phyloP scores from a whole-genome alignment of 179 eudicot species.

The Amaranthus tricolor region DNA sequence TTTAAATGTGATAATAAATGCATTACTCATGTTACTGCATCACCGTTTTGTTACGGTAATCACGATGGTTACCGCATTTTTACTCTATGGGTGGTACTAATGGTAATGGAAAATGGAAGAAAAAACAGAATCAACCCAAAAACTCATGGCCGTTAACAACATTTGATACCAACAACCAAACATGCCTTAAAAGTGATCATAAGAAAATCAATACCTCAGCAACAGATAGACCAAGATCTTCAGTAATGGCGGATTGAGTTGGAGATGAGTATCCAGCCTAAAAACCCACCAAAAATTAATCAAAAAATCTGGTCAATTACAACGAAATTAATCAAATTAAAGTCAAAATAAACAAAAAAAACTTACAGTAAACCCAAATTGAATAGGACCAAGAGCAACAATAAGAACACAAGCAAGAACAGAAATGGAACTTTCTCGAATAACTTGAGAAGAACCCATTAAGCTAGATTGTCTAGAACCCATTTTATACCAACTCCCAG shows the following conservation, averaged over 20 bases:
- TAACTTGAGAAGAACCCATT: conserved; percentile 69
- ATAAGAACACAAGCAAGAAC: conserved; percentile 89
- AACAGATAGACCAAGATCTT: conserved; percentile 66
- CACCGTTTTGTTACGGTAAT: too few relatives aligned
- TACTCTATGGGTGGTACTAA: too few relatives aligned
- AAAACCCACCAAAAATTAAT: conserved; percentile 57
- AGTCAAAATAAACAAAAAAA: not conserved
- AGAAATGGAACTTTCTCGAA: conserved; percentile 76
- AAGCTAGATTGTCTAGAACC: conserved; percentile 87
- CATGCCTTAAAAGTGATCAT: too few relatives aligned
- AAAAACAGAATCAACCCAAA: too few relatives aligned
- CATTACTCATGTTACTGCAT: too few relatives aligned
- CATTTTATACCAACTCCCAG: conserved; percentile 98
- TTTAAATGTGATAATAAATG: too few relatives aligned
- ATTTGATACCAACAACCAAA: too few relatives aligned
- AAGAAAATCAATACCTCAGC: conserved; percentile 58
- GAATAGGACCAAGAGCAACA: conserved; percentile 93
- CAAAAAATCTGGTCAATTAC: conserved; percentile 43
- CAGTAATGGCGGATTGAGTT: conserved; percentile 68
- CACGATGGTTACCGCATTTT: too few relatives aligned
- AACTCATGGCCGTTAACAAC: too few relatives aligned
- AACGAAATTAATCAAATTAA: not conserved
- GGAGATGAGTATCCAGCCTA: conserved; percentile 90
- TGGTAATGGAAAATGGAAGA: too few relatives aligned
- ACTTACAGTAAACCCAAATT: conserved; percentile 89